A percentile compares a stretch with the other conserved stretches of the same genome.
These are phyloP conservation scores for Crithidia brevicula DNA, from an alignment of 208 protist genomes.

Conservation along the genomic window DNA sequence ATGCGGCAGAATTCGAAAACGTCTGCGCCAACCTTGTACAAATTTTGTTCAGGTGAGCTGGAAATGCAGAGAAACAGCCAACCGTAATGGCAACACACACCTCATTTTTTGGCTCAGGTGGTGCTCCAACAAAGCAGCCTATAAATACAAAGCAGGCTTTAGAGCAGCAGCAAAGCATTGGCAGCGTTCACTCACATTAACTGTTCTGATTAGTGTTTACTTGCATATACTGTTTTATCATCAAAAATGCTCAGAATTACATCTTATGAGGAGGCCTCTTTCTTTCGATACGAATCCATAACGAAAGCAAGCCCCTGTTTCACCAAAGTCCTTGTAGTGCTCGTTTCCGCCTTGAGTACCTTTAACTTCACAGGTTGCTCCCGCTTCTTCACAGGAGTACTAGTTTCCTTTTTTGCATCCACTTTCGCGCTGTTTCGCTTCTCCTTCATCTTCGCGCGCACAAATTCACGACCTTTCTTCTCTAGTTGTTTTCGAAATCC, in stretches of 20 bases:
- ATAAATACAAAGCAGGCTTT: no score
- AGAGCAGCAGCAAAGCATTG: no score
- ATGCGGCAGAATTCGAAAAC: no score
- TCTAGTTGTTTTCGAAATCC: constrained; percentile 87
- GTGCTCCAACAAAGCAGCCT: no score
- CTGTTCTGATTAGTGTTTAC: background rate
- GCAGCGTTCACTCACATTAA: no score
- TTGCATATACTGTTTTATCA: background rate
- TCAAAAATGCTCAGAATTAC: background rate
- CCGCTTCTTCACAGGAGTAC: background rate
- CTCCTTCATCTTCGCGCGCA: constrained; percentile 58
- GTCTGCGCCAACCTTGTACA: no score
- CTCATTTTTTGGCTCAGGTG: no score
- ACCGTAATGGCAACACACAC: no score
- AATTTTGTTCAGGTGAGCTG: no score
- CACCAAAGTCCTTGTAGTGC: constrained; percentile 12
- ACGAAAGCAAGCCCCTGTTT: constrained; percentile 38
- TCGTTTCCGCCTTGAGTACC: constrained; percentile 12
- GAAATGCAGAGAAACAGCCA: no score
- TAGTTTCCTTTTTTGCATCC: constrained; percentile 1
- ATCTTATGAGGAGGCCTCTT: background rate
- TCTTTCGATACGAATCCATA: constrained; percentile 9
- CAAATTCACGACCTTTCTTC: constrained; percentile 84
- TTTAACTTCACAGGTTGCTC: background rate
- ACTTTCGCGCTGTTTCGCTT: constrained; percentile 34